These are phyloP conservation scores for Russula vinacea DNA, from an alignment of 768 basidiomycete genomes.

Conservation along the genomic window DNA sequence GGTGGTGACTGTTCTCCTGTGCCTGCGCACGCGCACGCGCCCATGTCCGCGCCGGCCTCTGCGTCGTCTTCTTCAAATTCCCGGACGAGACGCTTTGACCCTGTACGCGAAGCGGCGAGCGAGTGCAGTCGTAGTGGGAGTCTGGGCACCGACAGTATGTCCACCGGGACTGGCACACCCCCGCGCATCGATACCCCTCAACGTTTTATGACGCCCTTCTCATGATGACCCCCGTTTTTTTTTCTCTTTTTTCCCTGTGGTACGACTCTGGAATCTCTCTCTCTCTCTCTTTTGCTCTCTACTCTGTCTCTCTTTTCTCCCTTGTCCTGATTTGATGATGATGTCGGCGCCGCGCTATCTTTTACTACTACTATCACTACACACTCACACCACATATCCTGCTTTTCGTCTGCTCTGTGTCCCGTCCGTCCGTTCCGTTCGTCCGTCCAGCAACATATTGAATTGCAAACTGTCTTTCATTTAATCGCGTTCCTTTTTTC, in stretches of 20 bases:
- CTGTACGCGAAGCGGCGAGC: conserved; percentile 30
- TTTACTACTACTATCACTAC: not conserved
- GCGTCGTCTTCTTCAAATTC: not conserved
- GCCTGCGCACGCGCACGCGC: not conserved
- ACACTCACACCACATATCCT: not conserved
- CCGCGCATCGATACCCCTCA: conserved; percentile 23
- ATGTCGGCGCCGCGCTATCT: conserved; percentile 19
- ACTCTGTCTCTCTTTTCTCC: not conserved
- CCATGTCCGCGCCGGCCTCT: not conserved
- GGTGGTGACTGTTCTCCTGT: conserved; percentile 6
- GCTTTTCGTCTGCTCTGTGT: not conserved
- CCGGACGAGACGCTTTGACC: conserved; percentile 30
- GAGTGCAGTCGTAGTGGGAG: conserved; percentile 21
- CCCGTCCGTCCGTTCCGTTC: not conserved
- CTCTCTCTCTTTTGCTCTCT: not conserved
- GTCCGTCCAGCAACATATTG: not conserved
- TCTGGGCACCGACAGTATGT: conserved; percentile 12
- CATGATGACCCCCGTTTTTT: not conserved
- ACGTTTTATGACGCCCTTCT: conserved; percentile 17
- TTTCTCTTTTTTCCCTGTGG: not conserved
- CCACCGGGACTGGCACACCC: conserved; percentile 23
- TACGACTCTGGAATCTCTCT: conserved; percentile 8
- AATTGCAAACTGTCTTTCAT: conserved; percentile 13
- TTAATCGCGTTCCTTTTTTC: conserved; percentile 2
- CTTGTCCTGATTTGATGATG: conserved; percentile 5